A percentile compares a stretch with the other conserved stretches of the same genome.
Conservation (phyloP, 768 basidiomycete species). For the Pleurotus giganteus region DNA sequence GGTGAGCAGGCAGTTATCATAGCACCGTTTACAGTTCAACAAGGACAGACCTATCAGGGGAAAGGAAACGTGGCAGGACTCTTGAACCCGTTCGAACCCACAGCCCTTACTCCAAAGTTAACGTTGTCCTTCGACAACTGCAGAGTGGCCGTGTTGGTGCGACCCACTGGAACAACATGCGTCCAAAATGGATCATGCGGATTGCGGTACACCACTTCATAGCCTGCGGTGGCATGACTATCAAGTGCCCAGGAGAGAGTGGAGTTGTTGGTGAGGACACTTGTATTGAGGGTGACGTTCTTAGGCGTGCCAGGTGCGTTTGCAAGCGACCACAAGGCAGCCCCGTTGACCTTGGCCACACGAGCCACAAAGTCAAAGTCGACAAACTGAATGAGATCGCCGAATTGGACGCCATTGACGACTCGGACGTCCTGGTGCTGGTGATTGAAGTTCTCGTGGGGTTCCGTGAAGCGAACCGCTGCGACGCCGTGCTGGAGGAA, state of each 20-base stretch:
- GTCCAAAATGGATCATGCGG: slow-evolving; percentile 48
- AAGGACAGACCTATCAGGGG: too few species aligned
- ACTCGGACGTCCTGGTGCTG: slow-evolving; percentile 58
- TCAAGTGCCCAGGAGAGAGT: slow-evolving; percentile 47
- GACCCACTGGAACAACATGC: slow-evolving; percentile 46
- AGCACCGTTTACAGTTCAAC: too few species aligned
- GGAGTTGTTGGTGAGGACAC: slow-evolving; percentile 51
- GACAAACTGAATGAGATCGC: slow-evolving; percentile 51
- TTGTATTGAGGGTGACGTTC: slow-evolving; percentile 43
- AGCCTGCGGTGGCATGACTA: slow-evolving; percentile 37
- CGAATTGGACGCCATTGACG: slow-evolving; percentile 49
- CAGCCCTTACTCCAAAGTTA: slow-evolving; percentile 45
- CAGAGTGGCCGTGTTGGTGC: slow-evolving; percentile 38
- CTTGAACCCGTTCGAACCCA: slow-evolving; percentile 49
- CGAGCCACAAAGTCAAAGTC: slow-evolving; percentile 52
- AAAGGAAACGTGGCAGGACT: slow-evolving; percentile 47
- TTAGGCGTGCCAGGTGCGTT: slow-evolving; percentile 54
- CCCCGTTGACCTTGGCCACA: slow-evolving; percentile 51
- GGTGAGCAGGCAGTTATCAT: too few species aligned
- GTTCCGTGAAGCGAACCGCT: slow-evolving; percentile 56
- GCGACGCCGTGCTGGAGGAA: slow-evolving; percentile 51
- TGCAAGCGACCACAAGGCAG: slow-evolving; percentile 54
- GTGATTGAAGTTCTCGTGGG: slow-evolving; percentile 55
- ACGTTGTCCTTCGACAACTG: slow-evolving; percentile 50
- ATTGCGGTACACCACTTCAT: slow-evolving; percentile 52